Evolutionary conservation across 2,329 filamentous ascomycete species (phyloP), one percentile per base, ranked within the genome.

Genomic region (Helotiales sp.): DNA sequence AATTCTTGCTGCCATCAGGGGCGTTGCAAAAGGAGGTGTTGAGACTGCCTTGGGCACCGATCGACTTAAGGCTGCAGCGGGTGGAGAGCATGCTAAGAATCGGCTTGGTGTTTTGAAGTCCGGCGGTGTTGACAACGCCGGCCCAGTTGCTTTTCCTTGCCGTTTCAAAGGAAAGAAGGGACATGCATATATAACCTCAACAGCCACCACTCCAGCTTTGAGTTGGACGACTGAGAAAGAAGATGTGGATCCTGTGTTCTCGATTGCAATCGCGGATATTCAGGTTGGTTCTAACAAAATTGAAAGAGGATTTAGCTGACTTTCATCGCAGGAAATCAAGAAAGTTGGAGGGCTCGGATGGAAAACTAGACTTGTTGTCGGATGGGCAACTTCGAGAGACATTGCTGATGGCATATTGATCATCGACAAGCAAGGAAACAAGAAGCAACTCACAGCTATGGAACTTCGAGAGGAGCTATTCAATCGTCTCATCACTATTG

Each of bases 271-370:
- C 3, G 84, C 84, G 0, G 90, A 95, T 17, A 90, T 96, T 54
- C 81, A 70, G 63, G 72, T 71, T 57, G 22, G 64, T 66, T 37
- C 11, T n/a, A 10, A 15, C 45, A 28, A 13, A 10, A 17, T 45
- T 17, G 22, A 22, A 6, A 17, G 34, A 6, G 20, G 13, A 22
- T 17, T 28, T 45, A 15, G 40, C 66, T 63, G 43, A 52, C 24
- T 28, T 20, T 1, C 10, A 3, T 49, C 11, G 32, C 47, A 73
- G 60, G 91, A 94, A 77, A 75, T 96, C 62, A 91, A 89, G 77
- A 96, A 96, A 79, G 82, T 94, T 1, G 92, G 93, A 4, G 93
- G 93, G 0, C 82, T 94, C 40, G 92, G 92, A 0, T 96, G 92
- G 92, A 96, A 96, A 79, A 88, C 89, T 1, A 95, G 93, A 81